These are phyloP conservation scores for Blastobotrys parvus DNA, from an alignment of 805 yeast genomes.

Conservation along the genomic window DNA sequence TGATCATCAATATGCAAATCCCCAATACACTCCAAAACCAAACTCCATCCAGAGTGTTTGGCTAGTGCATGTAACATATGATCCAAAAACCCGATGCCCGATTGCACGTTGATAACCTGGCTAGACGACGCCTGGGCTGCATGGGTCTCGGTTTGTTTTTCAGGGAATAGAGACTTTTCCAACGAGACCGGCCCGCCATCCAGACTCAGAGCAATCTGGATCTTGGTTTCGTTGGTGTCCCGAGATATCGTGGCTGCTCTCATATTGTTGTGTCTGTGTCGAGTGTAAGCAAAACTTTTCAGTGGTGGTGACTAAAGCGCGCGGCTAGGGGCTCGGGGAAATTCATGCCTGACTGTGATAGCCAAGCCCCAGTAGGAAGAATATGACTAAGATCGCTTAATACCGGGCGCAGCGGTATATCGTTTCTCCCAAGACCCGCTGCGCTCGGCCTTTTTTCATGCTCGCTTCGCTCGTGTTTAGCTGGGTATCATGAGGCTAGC, in stretches of 20 bases:
- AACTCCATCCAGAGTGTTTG: conserved; percentile 94
- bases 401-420: no score
- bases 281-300: background rate
- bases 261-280: conserved; percentile 1
- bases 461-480: no score
- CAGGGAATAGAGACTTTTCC: conserved; percentile 47
- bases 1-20: conserved; percentile 96
- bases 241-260: conserved; percentile 47
- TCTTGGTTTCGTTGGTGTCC: conserved; percentile 87
- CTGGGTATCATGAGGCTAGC: no score
- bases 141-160: conserved; percentile 30
- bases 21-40: conserved; percentile 82
- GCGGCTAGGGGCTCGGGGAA: no score
- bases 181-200: conserved; percentile 78
- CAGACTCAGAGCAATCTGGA: conserved; percentile 72
- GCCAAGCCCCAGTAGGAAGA: no score
- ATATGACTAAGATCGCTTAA: no score
- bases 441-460: no score
- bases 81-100: conserved; percentile 93
- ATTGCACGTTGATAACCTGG: conserved; percentile 71
- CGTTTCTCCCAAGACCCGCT: no score
- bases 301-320: background rate
- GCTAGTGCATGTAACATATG: conserved; percentile 98
- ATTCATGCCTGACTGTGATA: no score
- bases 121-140: conserved; percentile 63